Evolutionary conservation across 495 filamentous ascomycete genomes (phyloP), one percentile per base, ranked within the genome.

Genomic region (Lichenothelia convexa): DNA sequence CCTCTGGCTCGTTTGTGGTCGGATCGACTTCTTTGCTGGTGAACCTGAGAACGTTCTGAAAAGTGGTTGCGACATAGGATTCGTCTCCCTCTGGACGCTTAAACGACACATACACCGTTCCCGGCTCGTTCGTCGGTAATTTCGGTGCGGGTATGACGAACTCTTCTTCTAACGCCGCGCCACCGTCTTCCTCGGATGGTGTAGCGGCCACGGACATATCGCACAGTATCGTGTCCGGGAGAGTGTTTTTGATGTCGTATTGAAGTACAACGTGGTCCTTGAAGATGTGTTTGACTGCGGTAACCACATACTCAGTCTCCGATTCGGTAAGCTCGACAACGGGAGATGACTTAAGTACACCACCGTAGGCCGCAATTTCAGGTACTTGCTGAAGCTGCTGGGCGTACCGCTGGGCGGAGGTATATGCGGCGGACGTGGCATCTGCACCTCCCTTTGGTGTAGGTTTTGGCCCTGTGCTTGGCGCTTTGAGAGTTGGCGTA

Each of bases 1-100:
- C 84, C 50, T 97, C 91, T 1, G 91, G 81, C 54, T 94, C 83
- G 44, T 75, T 72, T 17, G 84, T 93, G n/a, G 77, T 77, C 3
- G 89, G 89, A 47, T 97, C 89, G 35, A 97, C 91, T 58, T 97
- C 89, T 55, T 93, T 93, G 63, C 77, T 87, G 17, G 85, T 94
- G 53, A 97, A 97, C 57, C 91, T 94, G 36, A 97, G 72, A 33
- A 80, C 65, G 57, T 95, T 97, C 34, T 80, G 85, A 57, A 97
- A 93, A 17, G 72, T 79, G 37, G 73, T 69, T 11, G 76, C 67
- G 2, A 82, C 70, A 47, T 89, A 75, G 4, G 72, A 63, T 33
- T 65, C 62, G 43, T 79, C 79, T 40, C 76, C 81, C 34, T 63
- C 70, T 13, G 71, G 56, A 50, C 87, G 84, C 61, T 79, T 83